Base-by-base conservation (phyloP, 164 flowering plant genomes). In the Amborella trichopoda region DNA sequence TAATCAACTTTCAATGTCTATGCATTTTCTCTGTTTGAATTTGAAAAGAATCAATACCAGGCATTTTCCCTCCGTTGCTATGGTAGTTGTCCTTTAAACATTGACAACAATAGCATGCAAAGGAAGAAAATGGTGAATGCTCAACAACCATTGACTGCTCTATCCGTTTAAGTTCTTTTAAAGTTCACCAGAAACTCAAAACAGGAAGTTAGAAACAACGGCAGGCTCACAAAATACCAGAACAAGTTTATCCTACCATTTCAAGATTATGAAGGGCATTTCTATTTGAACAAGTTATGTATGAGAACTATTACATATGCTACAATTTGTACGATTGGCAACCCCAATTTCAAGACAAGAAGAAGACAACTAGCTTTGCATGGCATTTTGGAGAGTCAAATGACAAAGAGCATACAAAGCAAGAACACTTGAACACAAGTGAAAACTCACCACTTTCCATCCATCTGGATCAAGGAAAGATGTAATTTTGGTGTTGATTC, bases 391-490 rank as follows among this genome's bases (percentile, higher is more conserved):
- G 6, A 13, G 34, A 30, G 13, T 6, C 6, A 30, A 6, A 30
- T 30, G 13, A 30, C 34, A 6, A 30, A 6, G 6, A 6, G 13
- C 34, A 30, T 6, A 13, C 13, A 6, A 11, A 53, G 2, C 14
- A 22, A 23, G 16, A 4, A 13, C 13, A 16, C 9, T 9, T 9
- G 9, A 24, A 21, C 21, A 34, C 10, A 33, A 48, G 22, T 26
- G 36, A 40, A 21, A 43, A 52, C 86, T 69, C 60, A 87, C 99
- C 10, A 87, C 83, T 73, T 91, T 91, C 99, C 99, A 91, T 51
- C 99, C 96, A 75, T 91, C 99, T 21, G 99, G 99, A 48, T 91
- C 99, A 18, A 87, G 71, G 44, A 87, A 91, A 33, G 96, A 64
- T 28, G 80, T 73, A 33, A 91, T 80, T 53, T 91, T 87, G 59